phyloP scores from a whole-genome alignment of 2,329 filamentous ascomycete species.

The Arthrinium puccinioides region DNA sequence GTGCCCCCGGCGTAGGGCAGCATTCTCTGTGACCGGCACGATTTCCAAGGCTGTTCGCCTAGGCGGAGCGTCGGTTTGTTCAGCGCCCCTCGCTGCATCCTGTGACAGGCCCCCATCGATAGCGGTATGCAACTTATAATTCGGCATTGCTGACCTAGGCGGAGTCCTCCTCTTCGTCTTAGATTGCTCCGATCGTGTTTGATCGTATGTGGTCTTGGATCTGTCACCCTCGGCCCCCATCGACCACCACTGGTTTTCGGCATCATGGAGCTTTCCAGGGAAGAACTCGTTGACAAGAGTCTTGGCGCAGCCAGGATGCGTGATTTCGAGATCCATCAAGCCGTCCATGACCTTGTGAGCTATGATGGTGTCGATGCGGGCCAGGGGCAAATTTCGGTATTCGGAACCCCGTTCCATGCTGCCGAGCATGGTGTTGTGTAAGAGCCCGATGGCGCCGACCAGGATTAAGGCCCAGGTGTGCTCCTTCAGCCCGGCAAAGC shows the following conservation, averaged over 20 bases:
- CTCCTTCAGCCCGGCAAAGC: neutral
- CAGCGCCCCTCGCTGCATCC: no score
- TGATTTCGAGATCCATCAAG: slow-evolving; percentile 1
- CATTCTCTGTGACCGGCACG: no score
- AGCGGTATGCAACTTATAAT: no score
- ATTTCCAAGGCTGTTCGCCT: no score
- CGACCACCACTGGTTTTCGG: slow-evolving; percentile 1
- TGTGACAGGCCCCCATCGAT: no score
- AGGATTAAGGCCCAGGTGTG: neutral
- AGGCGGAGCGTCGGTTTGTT: no score
- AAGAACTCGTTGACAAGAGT: slow-evolving; percentile 2
- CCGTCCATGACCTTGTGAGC: slow-evolving; percentile 4
- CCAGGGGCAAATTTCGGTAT: neutral
- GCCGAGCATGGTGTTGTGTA: slow-evolving; percentile 1
- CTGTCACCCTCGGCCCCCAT: no score
- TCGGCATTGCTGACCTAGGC: no score
- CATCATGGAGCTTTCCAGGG: neutral
- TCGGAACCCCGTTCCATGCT: neutral
- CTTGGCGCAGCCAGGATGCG: neutral
- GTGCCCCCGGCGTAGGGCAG: no score
- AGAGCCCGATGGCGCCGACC: neutral
- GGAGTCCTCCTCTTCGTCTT: no score
- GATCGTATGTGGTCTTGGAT: no score
- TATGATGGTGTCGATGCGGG: neutral
- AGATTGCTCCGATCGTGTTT: no score